Conservation (phyloP, 1,284 basidiomycete genomes). For the Cryptococcus amylolentus region DNA sequence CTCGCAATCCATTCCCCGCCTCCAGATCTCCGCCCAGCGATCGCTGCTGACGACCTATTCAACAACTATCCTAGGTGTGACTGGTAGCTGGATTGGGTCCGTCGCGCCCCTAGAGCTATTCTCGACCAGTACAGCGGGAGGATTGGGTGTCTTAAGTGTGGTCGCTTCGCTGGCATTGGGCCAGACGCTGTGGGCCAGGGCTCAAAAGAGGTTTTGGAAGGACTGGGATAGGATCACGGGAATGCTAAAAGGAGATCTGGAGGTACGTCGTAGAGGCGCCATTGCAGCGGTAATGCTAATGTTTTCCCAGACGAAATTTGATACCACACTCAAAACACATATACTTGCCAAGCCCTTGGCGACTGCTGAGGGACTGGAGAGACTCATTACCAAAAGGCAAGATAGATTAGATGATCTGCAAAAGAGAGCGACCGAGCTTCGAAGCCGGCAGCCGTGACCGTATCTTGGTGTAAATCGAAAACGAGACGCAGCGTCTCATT, state of each 20-base stretch:
- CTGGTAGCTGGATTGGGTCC: constrained; percentile 47
- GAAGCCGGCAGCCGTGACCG: background rate
- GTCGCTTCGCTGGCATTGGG: constrained; percentile 62
- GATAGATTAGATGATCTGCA: constrained; percentile 55
- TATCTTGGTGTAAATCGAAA: too few species aligned
- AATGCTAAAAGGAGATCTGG: constrained; percentile 68
- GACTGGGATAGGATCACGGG: constrained; percentile 67
- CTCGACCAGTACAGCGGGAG: constrained; percentile 56
- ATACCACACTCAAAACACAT: constrained; percentile 33
- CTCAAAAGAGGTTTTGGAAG: constrained; percentile 66
- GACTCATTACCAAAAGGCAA: constrained; percentile 49
- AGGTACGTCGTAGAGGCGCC: constrained; percentile 51
- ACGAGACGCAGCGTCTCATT: too few species aligned
- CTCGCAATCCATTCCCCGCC: constrained; percentile 56
- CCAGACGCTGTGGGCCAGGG: constrained; percentile 66
- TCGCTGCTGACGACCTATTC: constrained; percentile 55
- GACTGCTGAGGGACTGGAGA: constrained; percentile 52
- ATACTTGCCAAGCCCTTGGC: constrained; percentile 35
- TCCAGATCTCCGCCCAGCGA: constrained; percentile 66
- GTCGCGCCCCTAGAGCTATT: constrained; percentile 31
- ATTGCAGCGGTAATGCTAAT: background rate
- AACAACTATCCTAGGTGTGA: constrained; percentile 43
- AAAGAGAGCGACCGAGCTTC: constrained; percentile 45
- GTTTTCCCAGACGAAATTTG: constrained; percentile 29
- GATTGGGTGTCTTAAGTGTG: constrained; percentile 59